Conservation (phyloP, 768 basidiomycete genomes). For the Suillus ampliporus region DNA sequence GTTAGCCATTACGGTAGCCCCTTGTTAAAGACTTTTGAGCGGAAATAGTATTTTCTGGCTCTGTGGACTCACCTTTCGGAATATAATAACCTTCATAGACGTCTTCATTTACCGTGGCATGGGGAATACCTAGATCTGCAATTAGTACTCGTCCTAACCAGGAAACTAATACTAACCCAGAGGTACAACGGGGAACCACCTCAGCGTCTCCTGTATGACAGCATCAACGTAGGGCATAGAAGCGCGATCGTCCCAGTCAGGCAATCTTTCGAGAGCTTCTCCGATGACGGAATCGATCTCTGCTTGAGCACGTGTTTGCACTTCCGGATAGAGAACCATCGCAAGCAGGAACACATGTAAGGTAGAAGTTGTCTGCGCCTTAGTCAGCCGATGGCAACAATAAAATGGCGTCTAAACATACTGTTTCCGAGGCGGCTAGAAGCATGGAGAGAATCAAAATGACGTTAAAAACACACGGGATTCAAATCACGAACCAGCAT, state of each 20-base stretch:
- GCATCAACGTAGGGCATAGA: slow-evolving; percentile 29
- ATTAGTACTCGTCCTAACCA: neutral
- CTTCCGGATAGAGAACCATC: slow-evolving; percentile 33
- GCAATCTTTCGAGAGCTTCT: slow-evolving; percentile 25
- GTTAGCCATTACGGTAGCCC: slow-evolving; percentile 28
- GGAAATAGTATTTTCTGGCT: neutral
- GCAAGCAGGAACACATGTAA: slow-evolving; percentile 26
- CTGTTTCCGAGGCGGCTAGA: slow-evolving; percentile 29
- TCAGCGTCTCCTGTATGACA: slow-evolving; percentile 28
- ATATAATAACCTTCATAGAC: slow-evolving; percentile 53
- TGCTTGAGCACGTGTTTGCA: slow-evolving; percentile 24
- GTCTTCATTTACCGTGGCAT: slow-evolving; percentile 44
- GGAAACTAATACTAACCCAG: slow-evolving; percentile 13
- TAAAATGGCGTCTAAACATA: slow-evolving; percentile 14
- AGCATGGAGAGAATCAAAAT: neutral
- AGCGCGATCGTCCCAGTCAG: slow-evolving; percentile 22
- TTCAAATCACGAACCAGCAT: slow-evolving; percentile 18
- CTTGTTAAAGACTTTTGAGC: slow-evolving; percentile 7
- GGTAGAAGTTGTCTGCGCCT: slow-evolving; percentile 23
- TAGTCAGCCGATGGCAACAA: neutral
- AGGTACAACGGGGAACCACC: slow-evolving; percentile 27
- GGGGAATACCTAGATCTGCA: slow-evolving; percentile 33
- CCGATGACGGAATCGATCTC: slow-evolving; percentile 27
- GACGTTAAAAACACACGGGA: slow-evolving; percentile 16
- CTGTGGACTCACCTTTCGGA: slow-evolving; percentile 36